Evolutionary conservation across 148 eudicot genomes (phyloP), one percentile per base, ranked within the genome.

Genomic region (Fagopyrum homotropicum): DNA sequence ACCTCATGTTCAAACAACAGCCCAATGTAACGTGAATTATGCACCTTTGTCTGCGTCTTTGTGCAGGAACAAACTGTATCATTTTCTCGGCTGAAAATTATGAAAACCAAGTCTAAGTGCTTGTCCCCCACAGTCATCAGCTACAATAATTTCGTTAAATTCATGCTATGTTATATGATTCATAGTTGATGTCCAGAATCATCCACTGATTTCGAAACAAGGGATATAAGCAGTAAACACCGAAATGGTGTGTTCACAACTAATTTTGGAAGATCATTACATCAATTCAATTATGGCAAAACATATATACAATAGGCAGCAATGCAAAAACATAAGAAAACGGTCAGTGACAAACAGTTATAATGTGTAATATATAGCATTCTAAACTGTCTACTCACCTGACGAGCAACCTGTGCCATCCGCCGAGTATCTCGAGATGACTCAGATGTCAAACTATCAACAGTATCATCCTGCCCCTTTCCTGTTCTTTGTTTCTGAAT

Each of bases 361-460:
- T 8, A 35, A 9, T 46, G 15, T 35, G 52, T 66, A 11, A 69
- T 46, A 44, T 40, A 69, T 69, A 43, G 29, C 73, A 69, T 69
- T n/a, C 7, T 4, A 16, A 69, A 12, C 16, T 46, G 50, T 16
- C 47, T 22, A 75, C n/a, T n/a, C 7, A 91, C 97, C 97, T 87
- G 93, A 55, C 82, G 88, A 76, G 97, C 95, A 75, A 88, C 91
- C 80, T 87, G 88, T 48, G 85, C 91, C 85, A 85, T 75, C 44
- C 82, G 82, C 57, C 82, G 75, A 75, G 84, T 85, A 75, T 85
- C 87, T 14, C 81, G 79, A 45, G 92, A 81, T 55, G 90, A 83
- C 54, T 85, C 92, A 76, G 78, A 29, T 44, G 22, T 63, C 46
- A 79, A 75, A 74, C 77, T 72, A 74, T 61, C 72, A 11, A 76